Conservation (phyloP, 768 basidiomycete genomes). For the Hemileccinum rubropunctum region DNA sequence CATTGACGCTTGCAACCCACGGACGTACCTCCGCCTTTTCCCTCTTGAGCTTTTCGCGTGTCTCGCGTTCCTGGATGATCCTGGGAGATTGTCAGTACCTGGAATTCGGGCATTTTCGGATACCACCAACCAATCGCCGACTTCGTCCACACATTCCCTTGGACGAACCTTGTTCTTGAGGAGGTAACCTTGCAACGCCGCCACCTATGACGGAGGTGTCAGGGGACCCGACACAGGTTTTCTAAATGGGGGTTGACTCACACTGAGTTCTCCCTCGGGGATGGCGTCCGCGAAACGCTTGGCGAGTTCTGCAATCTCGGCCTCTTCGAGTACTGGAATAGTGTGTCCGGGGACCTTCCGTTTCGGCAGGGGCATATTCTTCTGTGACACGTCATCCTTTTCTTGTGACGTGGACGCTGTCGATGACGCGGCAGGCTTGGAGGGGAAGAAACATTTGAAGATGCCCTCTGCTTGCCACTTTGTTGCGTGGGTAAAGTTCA, state of each 20-base stretch:
- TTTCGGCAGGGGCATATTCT: conserved; percentile 66
- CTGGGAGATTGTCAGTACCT: conserved; percentile 24
- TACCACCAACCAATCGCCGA: conserved; percentile 58
- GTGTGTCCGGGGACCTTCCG: conserved; percentile 56
- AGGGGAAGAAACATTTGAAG: conserved; percentile 94
- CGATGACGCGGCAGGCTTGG: conserved; percentile 31
- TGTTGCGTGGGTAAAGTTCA: conserved; percentile 87
- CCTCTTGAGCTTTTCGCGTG: conserved; percentile 79
- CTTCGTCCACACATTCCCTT: conserved; percentile 79
- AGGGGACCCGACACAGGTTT: neutral
- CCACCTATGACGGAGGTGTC: conserved; percentile 49
- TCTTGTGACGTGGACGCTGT: conserved; percentile 14
- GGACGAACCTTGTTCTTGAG: conserved; percentile 91
- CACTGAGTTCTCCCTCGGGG: conserved; percentile 85
- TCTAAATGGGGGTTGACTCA: conserved; percentile 36
- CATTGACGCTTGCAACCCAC: neutral
- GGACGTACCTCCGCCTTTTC: conserved; percentile 58
- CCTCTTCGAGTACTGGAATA: conserved; percentile 69
- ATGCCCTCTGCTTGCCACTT: conserved; percentile 93
- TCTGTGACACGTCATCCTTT: conserved; percentile 51
- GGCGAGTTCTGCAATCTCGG: conserved; percentile 73
- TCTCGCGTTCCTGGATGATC: conserved; percentile 77
- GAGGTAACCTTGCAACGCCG: conserved; percentile 80
- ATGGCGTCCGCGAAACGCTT: conserved; percentile 81
- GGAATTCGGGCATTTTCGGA: conserved; percentile 4